These are phyloP conservation scores for Lablab purpureus DNA, from an alignment of 306 rosid species.

Conservation along the genomic window DNA sequence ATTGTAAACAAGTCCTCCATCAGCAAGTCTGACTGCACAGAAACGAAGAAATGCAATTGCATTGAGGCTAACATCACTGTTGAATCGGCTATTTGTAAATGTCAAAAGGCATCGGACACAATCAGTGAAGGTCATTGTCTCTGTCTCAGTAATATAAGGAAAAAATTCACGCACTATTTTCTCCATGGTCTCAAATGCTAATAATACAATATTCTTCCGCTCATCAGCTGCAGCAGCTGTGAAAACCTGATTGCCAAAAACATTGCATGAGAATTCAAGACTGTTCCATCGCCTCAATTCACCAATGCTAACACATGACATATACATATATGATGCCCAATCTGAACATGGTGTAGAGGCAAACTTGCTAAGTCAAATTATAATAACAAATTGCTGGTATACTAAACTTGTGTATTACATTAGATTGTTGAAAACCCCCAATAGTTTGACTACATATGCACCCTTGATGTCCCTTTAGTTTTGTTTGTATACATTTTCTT, in stretches of 20 bases:
- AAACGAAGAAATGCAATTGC: slow-evolving; percentile 99
- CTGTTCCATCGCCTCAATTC: slow-evolving; percentile 26
- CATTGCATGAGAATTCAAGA: slow-evolving; percentile 47
- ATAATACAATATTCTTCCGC: slow-evolving; percentile 85
- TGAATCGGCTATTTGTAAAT: slow-evolving; percentile 95
- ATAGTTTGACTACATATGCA: slow-evolving; percentile 16
- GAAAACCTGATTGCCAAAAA: slow-evolving; percentile 77
- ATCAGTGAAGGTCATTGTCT: slow-evolving; percentile 90
- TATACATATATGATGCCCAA: slow-evolving; percentile 1
- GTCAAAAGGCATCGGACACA: slow-evolving; percentile 96
- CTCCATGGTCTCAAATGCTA: slow-evolving; percentile 99
- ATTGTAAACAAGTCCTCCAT: slow-evolving; percentile 90
- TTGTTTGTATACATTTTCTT: background rate
- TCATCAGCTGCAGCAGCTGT: slow-evolving; percentile 98
- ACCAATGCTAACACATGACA: slow-evolving; percentile 35
- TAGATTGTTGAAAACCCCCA: slow-evolving; percentile 16
- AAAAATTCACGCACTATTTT: slow-evolving; percentile 97
- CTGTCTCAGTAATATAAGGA: slow-evolving; percentile 99
- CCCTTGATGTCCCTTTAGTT: slow-evolving; percentile 38
- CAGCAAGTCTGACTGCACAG: slow-evolving; percentile 99
- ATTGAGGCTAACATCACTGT: slow-evolving; percentile 98
- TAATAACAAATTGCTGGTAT: slow-evolving; percentile 34
- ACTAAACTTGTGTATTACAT: slow-evolving; percentile 24
- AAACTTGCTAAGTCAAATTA: slow-evolving; percentile 29
- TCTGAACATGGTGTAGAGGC: slow-evolving; percentile 30